Evolutionary conservation across 129 eudicot genomes (phyloP).

Genomic region (Ambrosia trifida): DNA sequence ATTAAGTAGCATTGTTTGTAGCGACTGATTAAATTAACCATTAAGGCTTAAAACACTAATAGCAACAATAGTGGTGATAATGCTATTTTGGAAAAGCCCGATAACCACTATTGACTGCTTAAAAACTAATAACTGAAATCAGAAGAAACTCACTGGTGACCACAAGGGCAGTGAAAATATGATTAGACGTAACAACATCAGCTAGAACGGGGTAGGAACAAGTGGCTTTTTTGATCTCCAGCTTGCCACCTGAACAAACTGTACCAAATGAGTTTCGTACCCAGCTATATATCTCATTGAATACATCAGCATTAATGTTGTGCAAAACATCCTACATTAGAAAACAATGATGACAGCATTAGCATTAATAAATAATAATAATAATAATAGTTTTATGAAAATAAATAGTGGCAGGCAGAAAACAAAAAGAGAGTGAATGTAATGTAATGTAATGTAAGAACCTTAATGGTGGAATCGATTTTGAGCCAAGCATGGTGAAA

Average conservation of each 20-base stretch:
- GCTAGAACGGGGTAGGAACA: constrained; percentile 54
- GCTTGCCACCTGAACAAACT: constrained; percentile 49
- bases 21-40: too few relatives aligned
- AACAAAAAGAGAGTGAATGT: not conserved
- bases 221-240: constrained; percentile 42
- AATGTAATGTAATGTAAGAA: constrained; percentile 3
- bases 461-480: constrained; percentile 64
- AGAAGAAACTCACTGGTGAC: constrained; percentile 55
- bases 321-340: constrained; percentile 64
- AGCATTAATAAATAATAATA: too few relatives aligned
- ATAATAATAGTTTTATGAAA: not conserved
- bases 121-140: constrained; percentile 1
- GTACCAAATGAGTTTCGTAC: constrained; percentile 59
- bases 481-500: constrained; percentile 57
- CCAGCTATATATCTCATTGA: constrained; percentile 63
- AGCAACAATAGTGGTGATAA: too few relatives aligned
- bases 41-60: too few relatives aligned
- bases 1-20: too few relatives aligned
- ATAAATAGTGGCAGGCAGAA: not conserved
- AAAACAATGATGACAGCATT: not conserved
- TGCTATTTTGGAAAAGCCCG: too few relatives aligned
- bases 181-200: constrained; percentile 48
- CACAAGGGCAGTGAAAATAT: constrained; percentile 65
- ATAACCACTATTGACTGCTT: not conserved
- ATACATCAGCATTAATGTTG: constrained; percentile 52